These are phyloP conservation scores for Colletotrichum sp. DNA, from an alignment of 2,329 filamentous ascomycete genomes.

Conservation along the genomic window DNA sequence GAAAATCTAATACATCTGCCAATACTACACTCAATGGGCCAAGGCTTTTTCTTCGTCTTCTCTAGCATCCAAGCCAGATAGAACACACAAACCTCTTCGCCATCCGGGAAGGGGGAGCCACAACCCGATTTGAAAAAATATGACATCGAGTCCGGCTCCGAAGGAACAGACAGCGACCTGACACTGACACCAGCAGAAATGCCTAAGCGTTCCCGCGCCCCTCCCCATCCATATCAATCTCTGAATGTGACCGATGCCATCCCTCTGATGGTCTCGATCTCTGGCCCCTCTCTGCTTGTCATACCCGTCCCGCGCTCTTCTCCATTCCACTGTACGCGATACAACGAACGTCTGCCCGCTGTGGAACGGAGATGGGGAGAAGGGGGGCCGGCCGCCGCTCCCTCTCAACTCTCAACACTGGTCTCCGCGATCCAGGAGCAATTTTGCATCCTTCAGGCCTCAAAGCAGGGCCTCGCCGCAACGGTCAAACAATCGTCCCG, in stretches of 20 bases:
- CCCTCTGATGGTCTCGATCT: neutral
- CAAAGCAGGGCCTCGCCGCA: neutral
- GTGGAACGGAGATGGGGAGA: slow-evolving; percentile 7
- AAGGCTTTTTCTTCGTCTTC: neutral
- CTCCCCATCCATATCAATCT: neutral
- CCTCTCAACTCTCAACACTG: neutral
- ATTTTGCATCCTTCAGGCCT: neutral
- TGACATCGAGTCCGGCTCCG: neutral
- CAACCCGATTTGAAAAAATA: neutral
- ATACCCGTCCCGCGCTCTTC: slow-evolving; percentile 3
- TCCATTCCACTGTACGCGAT: slow-evolving; percentile 19
- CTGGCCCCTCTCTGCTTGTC: neutral
- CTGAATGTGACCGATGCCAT: neutral
- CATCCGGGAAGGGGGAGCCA: neutral
- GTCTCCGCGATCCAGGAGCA: neutral
- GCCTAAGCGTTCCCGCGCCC: neutral
- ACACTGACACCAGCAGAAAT: neutral
- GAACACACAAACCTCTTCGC: neutral
- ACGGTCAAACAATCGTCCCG: neutral
- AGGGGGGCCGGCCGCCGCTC: neutral
- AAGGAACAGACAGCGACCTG: neutral
- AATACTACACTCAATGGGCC: neutral
- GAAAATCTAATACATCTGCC: neutral
- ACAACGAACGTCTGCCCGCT: slow-evolving; percentile 1
- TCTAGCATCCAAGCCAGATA: neutral